Evolutionary conservation across 1,284 basidiomycete species (phyloP).

Genomic region (Malassezia psittaci): DNA sequence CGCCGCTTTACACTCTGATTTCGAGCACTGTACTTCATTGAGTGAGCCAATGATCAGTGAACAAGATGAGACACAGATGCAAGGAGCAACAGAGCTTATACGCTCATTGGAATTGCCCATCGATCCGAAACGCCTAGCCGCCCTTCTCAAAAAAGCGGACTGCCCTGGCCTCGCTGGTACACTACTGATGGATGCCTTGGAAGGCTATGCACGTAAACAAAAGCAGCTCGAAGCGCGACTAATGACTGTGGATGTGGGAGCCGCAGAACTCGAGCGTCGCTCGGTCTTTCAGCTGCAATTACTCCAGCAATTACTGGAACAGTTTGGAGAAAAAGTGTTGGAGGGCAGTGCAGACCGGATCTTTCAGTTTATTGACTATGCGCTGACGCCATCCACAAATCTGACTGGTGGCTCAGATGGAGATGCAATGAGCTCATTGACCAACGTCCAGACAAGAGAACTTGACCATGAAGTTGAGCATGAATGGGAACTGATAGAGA

Average conservation of each 20-base stretch:
- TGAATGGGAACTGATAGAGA: conserved; percentile 29
- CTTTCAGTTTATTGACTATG: conserved; percentile 37
- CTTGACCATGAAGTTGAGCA: conserved; percentile 3
- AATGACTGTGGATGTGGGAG: not conserved
- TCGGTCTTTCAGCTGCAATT: conserved; percentile 33
- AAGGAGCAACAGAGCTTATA: conserved; percentile 3
- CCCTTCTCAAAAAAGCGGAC: conserved; percentile 18
- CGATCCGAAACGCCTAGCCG: conserved; percentile 22
- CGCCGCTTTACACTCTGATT: too few species aligned
- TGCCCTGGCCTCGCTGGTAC: conserved; percentile 23
- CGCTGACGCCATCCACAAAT: conserved; percentile 18
- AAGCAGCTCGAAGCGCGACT: conserved; percentile 9
- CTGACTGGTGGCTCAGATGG: not conserved
- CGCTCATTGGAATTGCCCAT: conserved; percentile 22
- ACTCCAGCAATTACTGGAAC: conserved; percentile 34
- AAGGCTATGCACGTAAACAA: conserved; percentile 26
- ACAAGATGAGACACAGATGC: too few species aligned
- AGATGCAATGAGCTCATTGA: not conserved
- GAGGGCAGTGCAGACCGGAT: conserved; percentile 28
- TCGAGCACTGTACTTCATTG: too few species aligned
- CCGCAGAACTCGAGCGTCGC: conserved; percentile 12
- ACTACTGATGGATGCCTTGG: conserved; percentile 20
- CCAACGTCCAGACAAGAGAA: not conserved
- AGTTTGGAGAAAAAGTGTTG: conserved; percentile 32
- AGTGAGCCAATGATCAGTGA: too few species aligned